Evolutionary conservation across 2,329 filamentous ascomycete species (phyloP).

Genomic region (Fusarium albidum): DNA sequence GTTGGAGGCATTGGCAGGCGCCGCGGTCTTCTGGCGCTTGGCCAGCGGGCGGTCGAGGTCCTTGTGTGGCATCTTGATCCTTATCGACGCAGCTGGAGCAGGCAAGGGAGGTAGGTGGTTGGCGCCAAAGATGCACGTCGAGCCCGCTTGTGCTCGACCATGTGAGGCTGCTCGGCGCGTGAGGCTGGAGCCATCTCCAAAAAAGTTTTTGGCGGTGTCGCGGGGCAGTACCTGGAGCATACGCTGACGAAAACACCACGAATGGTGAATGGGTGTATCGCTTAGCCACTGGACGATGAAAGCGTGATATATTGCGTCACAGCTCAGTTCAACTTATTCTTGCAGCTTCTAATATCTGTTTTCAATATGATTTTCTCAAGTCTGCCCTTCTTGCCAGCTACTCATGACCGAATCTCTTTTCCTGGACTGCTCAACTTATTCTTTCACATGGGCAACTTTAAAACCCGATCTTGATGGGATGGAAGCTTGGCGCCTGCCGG

Average conservation of each 20-base stretch:
- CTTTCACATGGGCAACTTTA: too few relatives aligned
- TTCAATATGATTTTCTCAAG: too few relatives aligned
- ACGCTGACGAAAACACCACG: not conserved
- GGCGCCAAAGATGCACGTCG: constrained; percentile 18
- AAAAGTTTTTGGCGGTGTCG: constrained; percentile 45
- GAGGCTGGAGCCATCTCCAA: constrained; percentile 35
- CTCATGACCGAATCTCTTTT: too few relatives aligned
- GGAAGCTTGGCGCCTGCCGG: too few relatives aligned
- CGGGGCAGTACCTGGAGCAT: constrained; percentile 24
- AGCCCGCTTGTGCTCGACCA: constrained; percentile 27
- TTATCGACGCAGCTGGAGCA: constrained; percentile 10
- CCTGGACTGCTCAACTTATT: too few relatives aligned
- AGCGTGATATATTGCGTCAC: too few relatives aligned
- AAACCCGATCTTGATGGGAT: too few relatives aligned
- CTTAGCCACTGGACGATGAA: too few relatives aligned
- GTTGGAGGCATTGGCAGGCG: constrained; percentile 48
- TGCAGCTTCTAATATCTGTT: too few relatives aligned
- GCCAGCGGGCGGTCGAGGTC: constrained; percentile 68
- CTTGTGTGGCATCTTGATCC: constrained; percentile 62
- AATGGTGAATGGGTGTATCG: too few relatives aligned
- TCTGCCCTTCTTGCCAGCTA: too few relatives aligned
- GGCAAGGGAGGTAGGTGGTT: constrained; percentile 4
- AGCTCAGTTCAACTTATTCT: too few relatives aligned
- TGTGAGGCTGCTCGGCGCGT: constrained; percentile 27
- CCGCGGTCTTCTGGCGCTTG: constrained; percentile 76